Conservation (phyloP, 2,329 filamentous ascomycete genomes). For the Zasmidium citrigriseum region DNA sequence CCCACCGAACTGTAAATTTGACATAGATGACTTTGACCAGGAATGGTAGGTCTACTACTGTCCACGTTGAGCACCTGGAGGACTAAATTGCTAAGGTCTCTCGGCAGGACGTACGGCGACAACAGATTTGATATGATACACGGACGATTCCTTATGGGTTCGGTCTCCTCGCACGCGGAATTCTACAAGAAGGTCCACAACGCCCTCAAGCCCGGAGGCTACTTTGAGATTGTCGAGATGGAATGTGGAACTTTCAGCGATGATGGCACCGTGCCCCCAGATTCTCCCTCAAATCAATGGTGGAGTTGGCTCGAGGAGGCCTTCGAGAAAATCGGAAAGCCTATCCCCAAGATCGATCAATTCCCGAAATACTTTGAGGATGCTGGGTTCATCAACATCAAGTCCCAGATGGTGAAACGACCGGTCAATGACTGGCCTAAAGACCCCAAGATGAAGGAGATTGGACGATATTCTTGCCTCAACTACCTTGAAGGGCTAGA, state of each 20-base stretch:
- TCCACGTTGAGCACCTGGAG: background rate
- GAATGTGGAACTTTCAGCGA: conserved; percentile 41
- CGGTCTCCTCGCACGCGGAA: conserved; percentile 22
- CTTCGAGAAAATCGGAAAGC: conserved; percentile 20
- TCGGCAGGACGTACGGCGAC: conserved; percentile 40
- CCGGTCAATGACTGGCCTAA: conserved; percentile 29
- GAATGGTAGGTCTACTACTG: conserved; percentile 28
- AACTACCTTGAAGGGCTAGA: conserved; percentile 41
- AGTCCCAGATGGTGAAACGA: conserved; percentile 19
- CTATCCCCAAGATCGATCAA: conserved; percentile 13
- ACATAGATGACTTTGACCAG: conserved; percentile 36
- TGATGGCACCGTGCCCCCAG: conserved; percentile 40
- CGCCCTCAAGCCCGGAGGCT: conserved; percentile 44
- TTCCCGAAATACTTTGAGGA: conserved; percentile 16
- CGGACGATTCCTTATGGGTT: conserved; percentile 36
- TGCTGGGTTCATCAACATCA: conserved; percentile 26
- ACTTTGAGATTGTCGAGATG: conserved; percentile 47
- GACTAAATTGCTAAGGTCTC: too few species aligned
- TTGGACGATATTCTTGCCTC: conserved; percentile 18
- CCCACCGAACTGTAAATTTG: conserved; percentile 33
- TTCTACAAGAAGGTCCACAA: conserved; percentile 32
- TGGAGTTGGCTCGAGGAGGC: conserved; percentile 14
- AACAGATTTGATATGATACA: conserved; percentile 45
- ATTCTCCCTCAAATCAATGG: conserved; percentile 25
- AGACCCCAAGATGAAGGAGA: conserved; percentile 26